These are phyloP conservation scores for Anthracocystis setariae DNA, from an alignment of 1,284 basidiomycete genomes.

Conservation along the genomic window DNA sequence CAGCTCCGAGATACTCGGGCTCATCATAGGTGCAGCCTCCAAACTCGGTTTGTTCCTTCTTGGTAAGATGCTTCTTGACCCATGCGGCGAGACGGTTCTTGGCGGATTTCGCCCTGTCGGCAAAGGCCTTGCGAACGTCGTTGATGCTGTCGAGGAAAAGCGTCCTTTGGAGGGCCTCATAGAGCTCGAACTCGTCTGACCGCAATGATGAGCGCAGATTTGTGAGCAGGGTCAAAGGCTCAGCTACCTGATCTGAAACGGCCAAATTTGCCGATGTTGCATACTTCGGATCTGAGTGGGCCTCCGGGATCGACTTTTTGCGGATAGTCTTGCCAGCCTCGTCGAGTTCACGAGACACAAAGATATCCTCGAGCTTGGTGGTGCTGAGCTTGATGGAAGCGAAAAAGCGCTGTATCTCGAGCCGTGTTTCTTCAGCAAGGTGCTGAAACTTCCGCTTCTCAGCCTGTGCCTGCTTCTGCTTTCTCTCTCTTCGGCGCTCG, in stretches of 20 bases:
- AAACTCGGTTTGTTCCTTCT: conserved; percentile 44
- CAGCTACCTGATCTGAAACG: conserved; percentile 21
- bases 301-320: conserved; percentile 9
- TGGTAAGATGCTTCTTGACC: conserved; percentile 56
- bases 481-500: conserved; percentile 24
- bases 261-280: conserved; percentile 15
- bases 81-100: conserved; percentile 55
- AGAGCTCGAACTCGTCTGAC: conserved; percentile 58
- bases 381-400: conserved; percentile 51
- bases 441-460: conserved; percentile 30
- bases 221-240: conserved; percentile 46
- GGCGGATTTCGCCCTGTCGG: conserved; percentile 55
- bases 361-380: conserved; percentile 46
- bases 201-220: conserved; percentile 42
- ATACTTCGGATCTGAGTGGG: neutral
- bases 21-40: conserved; percentile 42
- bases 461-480: conserved; percentile 23
- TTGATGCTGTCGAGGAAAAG: conserved; percentile 47
- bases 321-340: conserved; percentile 55
- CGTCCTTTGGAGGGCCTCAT: conserved; percentile 49
- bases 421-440: conserved; percentile 40
- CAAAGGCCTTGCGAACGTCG: conserved; percentile 56
- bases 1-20: conserved; percentile 45
- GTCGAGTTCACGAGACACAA: conserved; percentile 59
- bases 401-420: conserved; percentile 62